Base-by-base conservation (phyloP, 148 eudicot species). In the Vaccinium darrowii region DNA sequence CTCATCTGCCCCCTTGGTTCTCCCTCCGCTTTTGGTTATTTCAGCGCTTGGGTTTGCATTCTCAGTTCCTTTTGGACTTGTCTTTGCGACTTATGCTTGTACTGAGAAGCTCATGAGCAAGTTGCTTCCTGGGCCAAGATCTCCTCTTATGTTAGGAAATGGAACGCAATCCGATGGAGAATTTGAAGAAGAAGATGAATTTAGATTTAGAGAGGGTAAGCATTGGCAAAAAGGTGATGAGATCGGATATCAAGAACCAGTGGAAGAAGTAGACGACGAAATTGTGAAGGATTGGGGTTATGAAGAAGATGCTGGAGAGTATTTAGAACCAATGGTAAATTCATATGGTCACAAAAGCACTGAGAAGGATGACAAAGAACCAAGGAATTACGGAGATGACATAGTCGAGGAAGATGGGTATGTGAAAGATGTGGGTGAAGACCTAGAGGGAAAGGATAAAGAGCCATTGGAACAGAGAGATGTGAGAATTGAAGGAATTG, bases 81-180 rank as follows among this genome's bases (percentile, higher is more conserved):
- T 89, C 18, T 79, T 85, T 33, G 94, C 85, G 5, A 87, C 91
- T 33, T 95, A 92, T 91, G 94, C 90, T 51, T 91, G 91, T 82
- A 92, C 93, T 9, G 90, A 92, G 81, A 93, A 95, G 93, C 87
- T 94, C 82, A 89, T 95, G 92, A 91, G 86, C 85, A 90, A 83
- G 77, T 86, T 95, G 85, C 89, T 94, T 27, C 93, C 95, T 0
- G 19, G 39, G 33, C 91, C 91, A 27, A 13, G 69, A 2, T 69
- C 83, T 14, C 58, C 84, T 49, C 81, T 62, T 23, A 19, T 16
- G 19, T 81, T 82, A 52, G 89, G 72, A 16, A 1, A 81, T 15
- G 88, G 76, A 81, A 56, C 51, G 10, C 14, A 56, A 51, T 80
- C 43, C 21, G 84, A 78, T 52, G 89, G 81, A 58, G 87, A 84